Evolutionary conservation across 441 rosid genomes (phyloP).

Genomic region (Monsonia emarginata): DNA sequence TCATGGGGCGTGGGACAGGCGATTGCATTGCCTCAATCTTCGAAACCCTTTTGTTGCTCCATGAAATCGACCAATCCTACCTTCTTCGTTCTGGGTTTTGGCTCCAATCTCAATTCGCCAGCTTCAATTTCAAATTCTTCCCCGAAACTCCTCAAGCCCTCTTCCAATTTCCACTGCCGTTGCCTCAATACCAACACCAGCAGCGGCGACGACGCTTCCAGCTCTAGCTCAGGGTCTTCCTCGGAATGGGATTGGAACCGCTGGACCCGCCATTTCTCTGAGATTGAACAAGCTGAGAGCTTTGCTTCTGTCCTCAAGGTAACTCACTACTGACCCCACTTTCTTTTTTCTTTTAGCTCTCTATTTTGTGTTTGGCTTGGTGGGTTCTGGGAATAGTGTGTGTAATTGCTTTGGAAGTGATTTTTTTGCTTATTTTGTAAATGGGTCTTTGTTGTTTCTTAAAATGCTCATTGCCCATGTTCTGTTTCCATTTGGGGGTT

Average conservation of each 20-base stretch:
- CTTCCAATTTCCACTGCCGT: conserved; percentile 28
- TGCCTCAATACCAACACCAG: conserved; percentile 19
- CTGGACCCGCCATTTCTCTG: conserved; percentile 78
- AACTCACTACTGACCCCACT: not conserved
- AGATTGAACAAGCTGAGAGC: conserved; percentile 66
- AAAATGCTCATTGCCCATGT: not conserved
- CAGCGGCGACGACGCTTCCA: conserved; percentile 12
- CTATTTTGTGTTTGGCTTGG: not conserved
- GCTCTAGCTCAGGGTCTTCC: conserved; percentile 22
- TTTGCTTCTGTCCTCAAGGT: conserved; percentile 74
- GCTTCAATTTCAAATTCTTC: conserved; percentile 11
- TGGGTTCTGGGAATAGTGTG: not conserved
- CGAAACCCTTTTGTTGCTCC: conserved; percentile 25
- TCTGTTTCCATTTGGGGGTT: not conserved
- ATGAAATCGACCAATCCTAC: conserved; percentile 32
- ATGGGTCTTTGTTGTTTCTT: not conserved
- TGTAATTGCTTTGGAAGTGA: not conserved
- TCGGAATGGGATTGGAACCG: conserved; percentile 81
- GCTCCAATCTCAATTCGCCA: too few relatives aligned
- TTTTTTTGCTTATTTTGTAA: not conserved
- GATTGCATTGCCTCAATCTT: conserved; percentile 30
- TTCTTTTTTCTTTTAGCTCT: not conserved
- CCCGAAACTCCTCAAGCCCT: conserved; percentile 19
- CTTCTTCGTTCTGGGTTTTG: conserved; percentile 28
- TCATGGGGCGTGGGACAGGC: conserved; percentile 23